Base-by-base conservation (phyloP, 2,329 filamentous ascomycete genomes). In the Aureobasidium sp. region DNA sequence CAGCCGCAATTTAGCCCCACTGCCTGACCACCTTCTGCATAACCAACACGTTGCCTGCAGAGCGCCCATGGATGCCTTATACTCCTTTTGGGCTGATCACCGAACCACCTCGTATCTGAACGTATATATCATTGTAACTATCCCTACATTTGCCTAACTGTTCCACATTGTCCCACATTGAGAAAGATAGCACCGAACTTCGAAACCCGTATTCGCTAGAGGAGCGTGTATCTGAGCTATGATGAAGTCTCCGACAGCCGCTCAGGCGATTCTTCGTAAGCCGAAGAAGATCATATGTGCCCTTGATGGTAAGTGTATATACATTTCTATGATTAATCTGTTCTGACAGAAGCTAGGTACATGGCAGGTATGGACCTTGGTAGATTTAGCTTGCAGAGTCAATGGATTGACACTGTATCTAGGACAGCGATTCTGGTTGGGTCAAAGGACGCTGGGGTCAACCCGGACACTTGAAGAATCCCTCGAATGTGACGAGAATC, bases 401-500 rank as follows among this genome's bases (percentile, higher is more conserved):
- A 12, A 19, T 12, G 17, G 3, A n/a, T 41, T 56, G 10, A 56
- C 39, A 38, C 4, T 12, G 8, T 37, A 6, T 12, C 2, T 10
- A 55, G 61, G 64, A 68, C 47, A 57, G 61, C 41, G 65, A 68
- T 54, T 67, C 65, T 56, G 65, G 64, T 47, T 67, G 60, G 57
- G 55, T 59, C 3, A 50, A 55, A 41, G 63, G 49, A 12, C 11
- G 42, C 37, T 59, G 53, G 38, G 59, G 60, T 10, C 55, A 58
- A 16, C 45, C 59, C 8, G 65, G 64, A 24, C 60, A 64, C 39
- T 57, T 64, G 6, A 62, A 63, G 37, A 64, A 60, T 24, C 66
- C 66, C 16, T 62, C 64, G n/a, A 69, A 69, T 34, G 64, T 69
- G 5, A 69, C 67, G 3, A 56, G 66, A 11, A 62, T 70, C 19